Evolutionary conservation across 2,329 filamentous ascomycete species (phyloP).

Genomic region (Ceratocystis alfenasii): DNA sequence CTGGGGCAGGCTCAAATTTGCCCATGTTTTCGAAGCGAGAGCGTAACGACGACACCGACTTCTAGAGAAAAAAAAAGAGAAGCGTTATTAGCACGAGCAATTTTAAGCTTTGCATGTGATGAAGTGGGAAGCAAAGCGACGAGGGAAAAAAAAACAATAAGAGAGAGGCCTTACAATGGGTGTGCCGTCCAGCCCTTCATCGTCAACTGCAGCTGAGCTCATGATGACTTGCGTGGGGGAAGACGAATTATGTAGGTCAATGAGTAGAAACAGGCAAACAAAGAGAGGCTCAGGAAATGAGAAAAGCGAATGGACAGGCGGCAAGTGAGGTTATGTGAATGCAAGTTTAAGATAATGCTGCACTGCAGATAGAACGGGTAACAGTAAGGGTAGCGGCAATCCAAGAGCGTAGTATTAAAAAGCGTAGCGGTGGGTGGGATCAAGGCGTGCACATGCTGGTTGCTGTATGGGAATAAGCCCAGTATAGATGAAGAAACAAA

Average conservation of each 20-base stretch:
- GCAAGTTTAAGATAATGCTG: constrained; percentile 13
- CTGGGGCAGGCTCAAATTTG: constrained; percentile 32
- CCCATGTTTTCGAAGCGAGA: constrained; percentile 73
- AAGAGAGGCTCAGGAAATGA: not conserved
- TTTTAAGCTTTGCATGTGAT: not conserved
- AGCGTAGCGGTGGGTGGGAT: not conserved
- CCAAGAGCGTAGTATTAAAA: not conserved
- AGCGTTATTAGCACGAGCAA: constrained; percentile 32
- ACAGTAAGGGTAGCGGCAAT: not conserved
- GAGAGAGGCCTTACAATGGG: constrained; percentile 49
- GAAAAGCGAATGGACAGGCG: constrained; percentile 3
- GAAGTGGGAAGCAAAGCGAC: not conserved
- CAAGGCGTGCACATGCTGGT: constrained; percentile 8
- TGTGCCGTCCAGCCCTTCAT: constrained; percentile 58
- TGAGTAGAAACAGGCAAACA: not conserved
- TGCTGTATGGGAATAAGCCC: not conserved
- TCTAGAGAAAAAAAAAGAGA: constrained; percentile 35
- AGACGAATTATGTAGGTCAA: not conserved
- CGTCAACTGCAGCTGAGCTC: constrained; percentile 24
- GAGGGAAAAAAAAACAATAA: not conserved
- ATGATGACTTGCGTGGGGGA: constrained; percentile 15
- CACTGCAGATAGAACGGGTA: constrained; percentile 11
- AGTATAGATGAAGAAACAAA: not conserved
- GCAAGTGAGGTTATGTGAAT: constrained; percentile 15
- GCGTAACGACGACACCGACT: constrained; percentile 68